These are phyloP conservation scores for Cladosporium halotolerans DNA, from an alignment of 2,329 filamentous ascomycete genomes.

Conservation along the genomic window DNA sequence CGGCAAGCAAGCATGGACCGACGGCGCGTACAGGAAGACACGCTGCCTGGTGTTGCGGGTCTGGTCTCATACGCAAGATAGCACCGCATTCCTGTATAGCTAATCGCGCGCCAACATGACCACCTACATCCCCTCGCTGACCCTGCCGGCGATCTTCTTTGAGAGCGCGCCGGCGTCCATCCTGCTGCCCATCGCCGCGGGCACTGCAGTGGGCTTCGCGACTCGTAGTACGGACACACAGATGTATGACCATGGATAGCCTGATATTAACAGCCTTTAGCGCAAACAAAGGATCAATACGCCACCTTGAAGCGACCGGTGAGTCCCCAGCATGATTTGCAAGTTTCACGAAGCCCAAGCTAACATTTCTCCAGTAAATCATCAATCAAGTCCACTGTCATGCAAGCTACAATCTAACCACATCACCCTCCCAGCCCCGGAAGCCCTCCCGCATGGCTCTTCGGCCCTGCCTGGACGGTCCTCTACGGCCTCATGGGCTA, in stretches of 20 bases:
- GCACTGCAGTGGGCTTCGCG: constrained; percentile 65
- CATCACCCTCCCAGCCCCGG: constrained; percentile 34
- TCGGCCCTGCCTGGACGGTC: constrained; percentile 53
- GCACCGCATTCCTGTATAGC: too few relatives aligned
- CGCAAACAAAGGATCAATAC: constrained; percentile 8
- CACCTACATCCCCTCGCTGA: constrained; percentile 70
- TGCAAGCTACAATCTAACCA: neutral
- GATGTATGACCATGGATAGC: neutral
- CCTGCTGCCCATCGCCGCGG: constrained; percentile 67
- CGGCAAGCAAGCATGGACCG: constrained; percentile 8
- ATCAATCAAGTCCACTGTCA: neutral
- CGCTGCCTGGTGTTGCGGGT: neutral
- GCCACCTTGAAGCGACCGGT: constrained; percentile 18
- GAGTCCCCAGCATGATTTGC: constrained; percentile 40
- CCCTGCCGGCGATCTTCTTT: constrained; percentile 66
- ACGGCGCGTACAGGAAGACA: neutral
- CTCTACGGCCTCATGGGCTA: constrained; percentile 75
- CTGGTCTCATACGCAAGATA: constrained; percentile 4
- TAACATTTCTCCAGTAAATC: constrained; percentile 5
- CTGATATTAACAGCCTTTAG: neutral
- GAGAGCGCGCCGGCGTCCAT: constrained; percentile 65
- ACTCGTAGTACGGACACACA: constrained; percentile 55
- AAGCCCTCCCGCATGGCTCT: constrained; percentile 51
- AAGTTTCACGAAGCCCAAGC: neutral
- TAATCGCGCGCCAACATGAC: constrained; percentile 54